phyloP scores from a whole-genome alignment of 1,284 basidiomycete species.

The Cystobasidium slooffiae region DNA sequence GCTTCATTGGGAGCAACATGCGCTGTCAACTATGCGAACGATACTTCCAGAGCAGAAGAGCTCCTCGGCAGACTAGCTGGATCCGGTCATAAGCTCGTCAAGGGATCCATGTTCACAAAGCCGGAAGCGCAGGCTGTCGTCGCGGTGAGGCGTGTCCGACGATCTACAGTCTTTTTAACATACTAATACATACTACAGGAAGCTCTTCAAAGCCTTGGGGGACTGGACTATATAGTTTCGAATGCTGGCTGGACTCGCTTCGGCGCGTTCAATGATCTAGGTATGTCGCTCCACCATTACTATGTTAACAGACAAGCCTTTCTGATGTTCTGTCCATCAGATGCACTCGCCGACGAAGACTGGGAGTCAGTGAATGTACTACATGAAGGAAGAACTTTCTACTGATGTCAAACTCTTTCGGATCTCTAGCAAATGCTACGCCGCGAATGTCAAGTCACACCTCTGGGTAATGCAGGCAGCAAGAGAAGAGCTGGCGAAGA shows the following conservation, averaged over 20 bases:
- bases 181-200: background rate
- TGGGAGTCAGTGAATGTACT: constrained; percentile 43
- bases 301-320: background rate
- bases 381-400: background rate
- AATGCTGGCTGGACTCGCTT: constrained; percentile 51
- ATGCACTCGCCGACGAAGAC: constrained; percentile 47
- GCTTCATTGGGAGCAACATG: constrained; percentile 46
- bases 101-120: constrained; percentile 48
- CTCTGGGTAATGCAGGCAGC: constrained; percentile 50
- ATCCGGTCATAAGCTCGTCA: constrained; percentile 46
- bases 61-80: constrained; percentile 45
- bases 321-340: background rate
- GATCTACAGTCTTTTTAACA: background rate
- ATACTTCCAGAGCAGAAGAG: constrained; percentile 47
- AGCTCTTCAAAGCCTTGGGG: constrained; percentile 46
- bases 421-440: constrained; percentile 39
- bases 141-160: constrained; percentile 1
- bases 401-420: background rate
- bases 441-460: constrained; percentile 49
- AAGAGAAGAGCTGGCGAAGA: constrained; percentile 46
- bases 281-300: constrained; percentile 41
- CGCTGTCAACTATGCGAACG: constrained; percentile 50
- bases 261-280: constrained; percentile 47
- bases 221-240: constrained; percentile 48
- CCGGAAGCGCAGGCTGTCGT: constrained; percentile 44